Evolutionary conservation across 1,139 yeast species (phyloP).

Genomic region (Lodderomyces elongisporus): DNA sequence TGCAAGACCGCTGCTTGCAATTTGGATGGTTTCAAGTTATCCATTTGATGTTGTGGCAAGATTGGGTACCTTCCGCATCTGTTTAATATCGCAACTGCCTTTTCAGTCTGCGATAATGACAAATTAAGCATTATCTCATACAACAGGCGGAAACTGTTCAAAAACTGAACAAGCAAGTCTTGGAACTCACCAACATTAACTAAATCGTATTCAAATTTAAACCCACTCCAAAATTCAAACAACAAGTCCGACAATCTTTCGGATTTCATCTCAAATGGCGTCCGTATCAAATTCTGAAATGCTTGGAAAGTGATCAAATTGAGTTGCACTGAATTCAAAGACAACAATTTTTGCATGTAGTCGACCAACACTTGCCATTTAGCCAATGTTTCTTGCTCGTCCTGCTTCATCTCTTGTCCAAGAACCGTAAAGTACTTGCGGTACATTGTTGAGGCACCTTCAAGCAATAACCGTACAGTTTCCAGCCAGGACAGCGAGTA

Average conservation of each 20-base stretch:
- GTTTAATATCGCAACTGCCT: slow-evolving; percentile 45
- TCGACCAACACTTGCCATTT: slow-evolving; percentile 50
- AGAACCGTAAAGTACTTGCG: slow-evolving; percentile 31
- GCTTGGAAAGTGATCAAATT: slow-evolving; percentile 50
- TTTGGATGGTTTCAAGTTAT: slow-evolving; percentile 41
- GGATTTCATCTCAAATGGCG: slow-evolving; percentile 2
- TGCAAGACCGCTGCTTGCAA: slow-evolving; percentile 50
- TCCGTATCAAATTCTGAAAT: slow-evolving; percentile 40
- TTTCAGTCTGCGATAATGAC: slow-evolving; percentile 32
- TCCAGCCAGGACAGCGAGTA: slow-evolving; percentile 45
- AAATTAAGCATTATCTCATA: slow-evolving; percentile 31
- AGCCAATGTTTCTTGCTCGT: slow-evolving; percentile 15
- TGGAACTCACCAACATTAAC: slow-evolving; percentile 49
- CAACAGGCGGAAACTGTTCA: slow-evolving; percentile 47
- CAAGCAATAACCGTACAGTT: slow-evolving; percentile 51
- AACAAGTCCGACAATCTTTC: slow-evolving; percentile 32
- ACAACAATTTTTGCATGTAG: slow-evolving; percentile 39
- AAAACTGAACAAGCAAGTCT: slow-evolving; percentile 48
- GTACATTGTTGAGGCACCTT: slow-evolving; percentile 55
- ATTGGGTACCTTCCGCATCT: slow-evolving; percentile 66
- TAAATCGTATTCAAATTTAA: slow-evolving; percentile 57
- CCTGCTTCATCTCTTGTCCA: slow-evolving; percentile 1
- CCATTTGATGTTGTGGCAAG: slow-evolving; percentile 39
- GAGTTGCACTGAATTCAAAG: slow-evolving; percentile 41
- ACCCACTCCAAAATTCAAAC: slow-evolving; percentile 61